These are phyloP conservation scores for Camellia sinensis DNA, from an alignment of 148 eudicot species.

Conservation along the genomic window DNA sequence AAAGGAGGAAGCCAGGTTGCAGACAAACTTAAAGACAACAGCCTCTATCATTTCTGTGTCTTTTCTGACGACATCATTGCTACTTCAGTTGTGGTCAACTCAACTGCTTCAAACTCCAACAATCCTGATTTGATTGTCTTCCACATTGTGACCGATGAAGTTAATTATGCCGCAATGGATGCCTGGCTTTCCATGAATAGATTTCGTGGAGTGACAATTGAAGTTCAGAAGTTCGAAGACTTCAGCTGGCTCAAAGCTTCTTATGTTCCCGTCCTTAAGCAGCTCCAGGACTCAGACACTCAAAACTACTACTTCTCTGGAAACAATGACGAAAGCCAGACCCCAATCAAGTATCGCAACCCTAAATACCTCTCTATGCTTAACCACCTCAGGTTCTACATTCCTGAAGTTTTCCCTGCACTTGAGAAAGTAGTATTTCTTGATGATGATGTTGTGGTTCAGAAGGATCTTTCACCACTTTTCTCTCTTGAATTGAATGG, in stretches of 20 bases:
- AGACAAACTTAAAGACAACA: slow-evolving; percentile 52
- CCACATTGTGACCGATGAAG: slow-evolving; percentile 79
- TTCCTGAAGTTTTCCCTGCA: slow-evolving; percentile 74
- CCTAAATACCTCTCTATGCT: slow-evolving; percentile 88
- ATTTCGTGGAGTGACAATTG: slow-evolving; percentile 60
- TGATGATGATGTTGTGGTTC: slow-evolving; percentile 83
- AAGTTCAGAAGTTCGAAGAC: slow-evolving; percentile 70
- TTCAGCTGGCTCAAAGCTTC: slow-evolving; percentile 83
- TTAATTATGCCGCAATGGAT: slow-evolving; percentile 75
- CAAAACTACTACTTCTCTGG: slow-evolving; percentile 77
- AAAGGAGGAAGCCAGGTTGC: slow-evolving; percentile 34
- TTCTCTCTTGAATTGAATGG: slow-evolving; percentile 68
- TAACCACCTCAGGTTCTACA: slow-evolving; percentile 78
- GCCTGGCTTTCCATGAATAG: slow-evolving; percentile 74
- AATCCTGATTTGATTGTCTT: slow-evolving; percentile 59
- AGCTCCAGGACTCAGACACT: slow-evolving; percentile 77
- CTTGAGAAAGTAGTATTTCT: slow-evolving; percentile 71
- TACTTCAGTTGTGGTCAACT: slow-evolving; percentile 80
- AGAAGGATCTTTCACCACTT: slow-evolving; percentile 63
- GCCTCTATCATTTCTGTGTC: slow-evolving; percentile 65
- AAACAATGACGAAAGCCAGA: slow-evolving; percentile 49
- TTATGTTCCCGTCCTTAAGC: slow-evolving; percentile 79
- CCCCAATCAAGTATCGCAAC: slow-evolving; percentile 79
- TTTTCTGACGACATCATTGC: slow-evolving; percentile 85
- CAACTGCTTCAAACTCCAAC: slow-evolving; percentile 62